phyloP scores from a whole-genome alignment of 257 asterid species.

The Solanum neorickii region DNA sequence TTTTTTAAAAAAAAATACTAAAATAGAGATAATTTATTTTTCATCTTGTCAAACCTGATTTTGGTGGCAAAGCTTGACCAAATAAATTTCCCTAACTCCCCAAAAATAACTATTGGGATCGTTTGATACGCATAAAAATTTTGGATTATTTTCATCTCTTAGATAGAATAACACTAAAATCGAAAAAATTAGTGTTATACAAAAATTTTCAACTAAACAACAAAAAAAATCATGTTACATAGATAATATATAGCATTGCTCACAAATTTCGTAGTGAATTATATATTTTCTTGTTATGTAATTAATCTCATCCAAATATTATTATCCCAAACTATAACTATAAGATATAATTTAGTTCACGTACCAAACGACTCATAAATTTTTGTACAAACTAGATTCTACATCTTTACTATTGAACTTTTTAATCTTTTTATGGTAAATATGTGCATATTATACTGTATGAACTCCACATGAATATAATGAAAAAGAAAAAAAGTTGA shows the following conservation, averaged over 20 bases:
- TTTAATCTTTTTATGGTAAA: neutral
- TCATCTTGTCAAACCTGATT: neutral
- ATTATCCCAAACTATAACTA: neutral
- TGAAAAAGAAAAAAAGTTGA: neutral
- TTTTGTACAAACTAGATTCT: constrained; percentile 1
- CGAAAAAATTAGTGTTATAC: too few relatives aligned
- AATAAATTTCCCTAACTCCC: neutral
- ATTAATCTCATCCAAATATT: neutral
- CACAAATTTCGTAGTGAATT: neutral
- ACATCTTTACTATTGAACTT: neutral
- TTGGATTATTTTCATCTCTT: neutral
- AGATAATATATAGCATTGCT: neutral
- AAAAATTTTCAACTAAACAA: too few relatives aligned
- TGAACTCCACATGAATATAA: neutral
- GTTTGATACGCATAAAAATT: neutral
- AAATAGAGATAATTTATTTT: neutral
- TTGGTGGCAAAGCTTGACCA: neutral
- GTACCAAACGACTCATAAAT: neutral
- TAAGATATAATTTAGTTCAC: neutral
- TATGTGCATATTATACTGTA: neutral
- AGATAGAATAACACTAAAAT: neutral
- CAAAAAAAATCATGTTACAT: too few relatives aligned
- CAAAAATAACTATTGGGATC: neutral
- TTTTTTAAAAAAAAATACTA: neutral
- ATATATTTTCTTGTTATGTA: too few relatives aligned